Evolutionary conservation across 148 eudicot species (phyloP).

Genomic region (Polygonum maritimum): DNA sequence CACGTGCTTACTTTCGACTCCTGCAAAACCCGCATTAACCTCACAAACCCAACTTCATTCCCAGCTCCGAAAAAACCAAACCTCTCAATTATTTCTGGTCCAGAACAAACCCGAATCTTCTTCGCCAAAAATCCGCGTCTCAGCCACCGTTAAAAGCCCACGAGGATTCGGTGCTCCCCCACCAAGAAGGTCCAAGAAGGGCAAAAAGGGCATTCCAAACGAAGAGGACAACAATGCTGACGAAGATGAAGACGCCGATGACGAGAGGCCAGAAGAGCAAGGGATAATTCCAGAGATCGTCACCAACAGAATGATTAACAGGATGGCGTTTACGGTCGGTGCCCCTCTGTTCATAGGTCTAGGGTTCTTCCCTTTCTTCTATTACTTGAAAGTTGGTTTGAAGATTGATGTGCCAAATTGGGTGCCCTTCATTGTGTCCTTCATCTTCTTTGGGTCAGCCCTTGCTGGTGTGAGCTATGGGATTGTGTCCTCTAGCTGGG

Average conservation of each 20-base stretch:
- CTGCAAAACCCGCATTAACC: neutral
- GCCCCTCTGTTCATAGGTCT: conserved; percentile 63
- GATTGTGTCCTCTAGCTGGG: conserved; percentile 98
- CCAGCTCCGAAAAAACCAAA: neutral
- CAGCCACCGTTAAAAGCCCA: neutral
- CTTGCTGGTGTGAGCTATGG: conserved; percentile 87
- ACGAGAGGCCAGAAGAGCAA: conserved; percentile 28
- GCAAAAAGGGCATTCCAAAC: neutral
- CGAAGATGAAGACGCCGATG: conserved; percentile 30
- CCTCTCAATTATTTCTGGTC: neutral
- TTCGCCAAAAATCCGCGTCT: neutral
- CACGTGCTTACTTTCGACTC: conserved; percentile 6
- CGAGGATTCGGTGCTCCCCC: neutral
- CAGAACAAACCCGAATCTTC: neutral
- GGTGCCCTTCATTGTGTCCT: conserved; percentile 86
- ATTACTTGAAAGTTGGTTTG: conserved; percentile 73
- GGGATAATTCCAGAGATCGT: conserved; percentile 86
- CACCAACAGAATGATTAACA: conserved; percentile 78
- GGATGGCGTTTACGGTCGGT: conserved; percentile 78
- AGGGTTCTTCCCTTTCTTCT: conserved; percentile 78
- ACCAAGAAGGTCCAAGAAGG: neutral
- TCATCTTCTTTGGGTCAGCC: conserved; percentile 80
- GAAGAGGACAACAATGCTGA: conserved; percentile 27
- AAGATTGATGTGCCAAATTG: conserved; percentile 88
- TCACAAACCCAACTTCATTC: neutral